Conservation (phyloP, 1,284 basidiomycete genomes). For the Hemileia vastatrix region DNA sequence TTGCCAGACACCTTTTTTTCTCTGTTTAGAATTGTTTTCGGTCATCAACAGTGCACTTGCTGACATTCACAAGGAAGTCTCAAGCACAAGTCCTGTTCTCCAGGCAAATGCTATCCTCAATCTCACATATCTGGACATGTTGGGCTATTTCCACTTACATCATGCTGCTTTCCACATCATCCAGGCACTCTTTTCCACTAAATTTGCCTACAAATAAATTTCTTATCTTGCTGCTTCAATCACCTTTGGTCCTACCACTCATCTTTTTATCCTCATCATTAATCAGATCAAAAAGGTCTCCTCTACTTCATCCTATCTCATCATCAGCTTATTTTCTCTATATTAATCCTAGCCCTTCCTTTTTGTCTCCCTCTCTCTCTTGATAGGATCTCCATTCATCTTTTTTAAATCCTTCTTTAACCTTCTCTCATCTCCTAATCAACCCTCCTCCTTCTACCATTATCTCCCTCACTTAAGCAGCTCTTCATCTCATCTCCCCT, state of each 20-base stretch:
- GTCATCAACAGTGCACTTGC: slow-evolving; percentile 49
- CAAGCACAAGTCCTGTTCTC: slow-evolving; percentile 87
- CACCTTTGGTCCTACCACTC: slow-evolving; percentile 86
- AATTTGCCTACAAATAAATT: slow-evolving; percentile 83
- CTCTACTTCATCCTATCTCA: neutral
- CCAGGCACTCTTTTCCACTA: slow-evolving; percentile 91
- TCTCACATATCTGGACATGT: slow-evolving; percentile 90
- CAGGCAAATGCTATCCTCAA: slow-evolving; percentile 93
- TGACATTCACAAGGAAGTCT: slow-evolving; percentile 82
- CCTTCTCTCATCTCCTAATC: slow-evolving; percentile 1
- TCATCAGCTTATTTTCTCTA: slow-evolving; percentile 32
- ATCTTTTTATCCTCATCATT: slow-evolving; percentile 93
- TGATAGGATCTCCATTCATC: slow-evolving; percentile 3
- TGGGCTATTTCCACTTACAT: slow-evolving; percentile 80
- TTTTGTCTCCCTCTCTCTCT: slow-evolving; percentile 1
- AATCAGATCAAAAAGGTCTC: slow-evolving; percentile 91
- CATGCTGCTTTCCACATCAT: slow-evolving; percentile 74
- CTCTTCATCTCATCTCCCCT: slow-evolving; percentile 9
- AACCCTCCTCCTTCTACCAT: slow-evolving; percentile 21
- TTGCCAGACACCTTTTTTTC: no score
- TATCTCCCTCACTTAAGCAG: slow-evolving; percentile 16
- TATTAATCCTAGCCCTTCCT: neutral
- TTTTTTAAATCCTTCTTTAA: slow-evolving; percentile 7
- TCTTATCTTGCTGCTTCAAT: slow-evolving; percentile 91
- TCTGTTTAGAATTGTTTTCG: no score